These are phyloP conservation scores for Penicillium sp. DNA, from an alignment of 2,329 filamentous ascomycete species.

Conservation along the genomic window DNA sequence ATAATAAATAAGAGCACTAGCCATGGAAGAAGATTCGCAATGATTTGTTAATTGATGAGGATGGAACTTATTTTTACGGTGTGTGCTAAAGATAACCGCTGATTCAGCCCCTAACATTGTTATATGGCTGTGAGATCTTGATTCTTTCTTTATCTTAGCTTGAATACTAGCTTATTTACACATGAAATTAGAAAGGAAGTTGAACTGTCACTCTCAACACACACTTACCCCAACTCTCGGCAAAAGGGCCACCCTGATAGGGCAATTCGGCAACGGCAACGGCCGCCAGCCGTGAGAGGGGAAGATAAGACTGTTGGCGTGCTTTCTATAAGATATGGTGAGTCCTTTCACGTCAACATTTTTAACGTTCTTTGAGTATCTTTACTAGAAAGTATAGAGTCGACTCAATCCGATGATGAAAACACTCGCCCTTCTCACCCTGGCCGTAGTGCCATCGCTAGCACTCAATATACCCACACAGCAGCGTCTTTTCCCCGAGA, in stretches of 20 bases:
- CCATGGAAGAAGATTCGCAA: no score
- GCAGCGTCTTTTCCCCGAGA: slow-evolving; percentile 18
- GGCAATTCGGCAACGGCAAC: slow-evolving; percentile 13
- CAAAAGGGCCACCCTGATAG: slow-evolving; percentile 9
- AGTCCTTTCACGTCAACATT: not conserved
- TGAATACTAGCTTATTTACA: not conserved
- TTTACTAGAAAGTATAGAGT: not conserved
- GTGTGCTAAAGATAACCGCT: no score
- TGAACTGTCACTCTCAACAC: not conserved
- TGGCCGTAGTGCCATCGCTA: slow-evolving; percentile 16
- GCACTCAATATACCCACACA: slow-evolving; percentile 22
- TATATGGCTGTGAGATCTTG: no score
- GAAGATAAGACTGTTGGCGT: slow-evolving; percentile 16
- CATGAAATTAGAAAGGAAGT: not conserved
- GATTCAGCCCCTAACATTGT: no score
- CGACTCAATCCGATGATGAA: slow-evolving; percentile 12
- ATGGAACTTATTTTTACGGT: no score
- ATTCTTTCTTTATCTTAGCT: no score
- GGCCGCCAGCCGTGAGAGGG: slow-evolving; percentile 15
- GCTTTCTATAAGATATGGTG: not conserved
- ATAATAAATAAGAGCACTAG: no score
- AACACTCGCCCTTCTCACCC: slow-evolving; percentile 11
- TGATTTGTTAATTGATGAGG: no score
- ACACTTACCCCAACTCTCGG: slow-evolving; percentile 13
- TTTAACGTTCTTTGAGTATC: not conserved